These are phyloP conservation scores for Boletus rubropictus DNA, from an alignment of 768 basidiomycete species.

Conservation along the genomic window DNA sequence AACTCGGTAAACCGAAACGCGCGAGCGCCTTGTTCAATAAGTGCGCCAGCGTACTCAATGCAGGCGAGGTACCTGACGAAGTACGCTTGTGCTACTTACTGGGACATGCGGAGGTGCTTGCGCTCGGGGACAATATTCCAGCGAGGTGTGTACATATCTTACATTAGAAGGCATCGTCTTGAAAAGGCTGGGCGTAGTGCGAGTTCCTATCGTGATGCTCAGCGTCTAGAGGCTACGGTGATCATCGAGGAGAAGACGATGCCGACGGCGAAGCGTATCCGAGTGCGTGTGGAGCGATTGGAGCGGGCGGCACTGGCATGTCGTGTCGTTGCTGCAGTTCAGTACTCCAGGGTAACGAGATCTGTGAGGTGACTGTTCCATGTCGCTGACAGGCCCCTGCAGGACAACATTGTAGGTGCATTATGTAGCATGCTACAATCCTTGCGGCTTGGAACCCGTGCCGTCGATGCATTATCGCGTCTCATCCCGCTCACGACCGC, in stretches of 20 bases:
- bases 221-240: constrained; percentile 39
- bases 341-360: constrained; percentile 52
- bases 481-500: constrained; percentile 38
- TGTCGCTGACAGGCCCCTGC: not conserved
- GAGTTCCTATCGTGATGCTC: constrained; percentile 56
- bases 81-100: constrained; percentile 52
- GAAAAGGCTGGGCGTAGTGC: constrained; percentile 31
- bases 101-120: constrained; percentile 61
- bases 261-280: constrained; percentile 53
- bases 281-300: constrained; percentile 50
- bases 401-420: constrained; percentile 60
- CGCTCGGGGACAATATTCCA: constrained; percentile 49
- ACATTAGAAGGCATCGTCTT: not conserved
- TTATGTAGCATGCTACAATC: constrained; percentile 60
- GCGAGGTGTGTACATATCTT: constrained; percentile 44
- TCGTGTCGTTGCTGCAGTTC: constrained; percentile 61
- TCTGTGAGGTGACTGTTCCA: not conserved
- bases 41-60: constrained; percentile 42
- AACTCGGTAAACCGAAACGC: constrained; percentile 66
- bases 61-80: constrained; percentile 45
- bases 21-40: constrained; percentile 64
- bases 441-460: constrained; percentile 76
- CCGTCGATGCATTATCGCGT: constrained; percentile 60
- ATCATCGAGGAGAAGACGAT: constrained; percentile 41
- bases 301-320: constrained; percentile 73